Conservation (phyloP, 331 rosid genomes). For the Pyracantha coccinea region DNA sequence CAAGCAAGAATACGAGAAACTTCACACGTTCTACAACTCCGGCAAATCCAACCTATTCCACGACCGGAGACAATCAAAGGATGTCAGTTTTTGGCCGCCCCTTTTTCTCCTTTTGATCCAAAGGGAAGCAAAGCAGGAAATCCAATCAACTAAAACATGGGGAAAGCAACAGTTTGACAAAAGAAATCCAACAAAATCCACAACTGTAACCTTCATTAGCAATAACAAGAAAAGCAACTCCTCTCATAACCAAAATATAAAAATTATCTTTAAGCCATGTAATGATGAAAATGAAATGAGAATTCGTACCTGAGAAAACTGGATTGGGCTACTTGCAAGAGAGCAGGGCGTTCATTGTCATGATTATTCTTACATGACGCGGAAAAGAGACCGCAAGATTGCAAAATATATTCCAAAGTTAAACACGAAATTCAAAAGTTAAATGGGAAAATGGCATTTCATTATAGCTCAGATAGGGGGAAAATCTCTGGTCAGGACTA, state of each 20-base stretch:
- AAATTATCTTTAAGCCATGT: too few species aligned
- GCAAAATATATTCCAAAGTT: not conserved
- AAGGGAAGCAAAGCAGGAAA: not conserved
- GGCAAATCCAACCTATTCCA: not conserved
- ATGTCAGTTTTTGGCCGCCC: not conserved
- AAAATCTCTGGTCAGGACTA: constrained; percentile 4
- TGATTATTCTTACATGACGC: too few species aligned
- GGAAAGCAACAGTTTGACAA: not conserved
- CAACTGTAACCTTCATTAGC: not conserved
- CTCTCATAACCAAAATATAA: not conserved
- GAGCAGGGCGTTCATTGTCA: not conserved
- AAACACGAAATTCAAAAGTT: not conserved
- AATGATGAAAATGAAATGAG: not conserved
- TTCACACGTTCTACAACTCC: not conserved
- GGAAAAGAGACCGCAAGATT: not conserved
- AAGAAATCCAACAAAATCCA: not conserved
- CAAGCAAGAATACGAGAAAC: not conserved
- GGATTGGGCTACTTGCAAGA: not conserved
- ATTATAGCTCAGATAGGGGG: not conserved
- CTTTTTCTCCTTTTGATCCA: not conserved
- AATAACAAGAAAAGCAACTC: too few species aligned
- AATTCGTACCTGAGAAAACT: not conserved
- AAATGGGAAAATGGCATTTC: not conserved
- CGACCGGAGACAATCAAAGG: not conserved
- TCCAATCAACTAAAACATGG: not conserved